These are phyloP conservation scores for Toxoplasma gondii DNA, from an alignment of 169 alveolate genomes.

Conservation along the genomic window DNA sequence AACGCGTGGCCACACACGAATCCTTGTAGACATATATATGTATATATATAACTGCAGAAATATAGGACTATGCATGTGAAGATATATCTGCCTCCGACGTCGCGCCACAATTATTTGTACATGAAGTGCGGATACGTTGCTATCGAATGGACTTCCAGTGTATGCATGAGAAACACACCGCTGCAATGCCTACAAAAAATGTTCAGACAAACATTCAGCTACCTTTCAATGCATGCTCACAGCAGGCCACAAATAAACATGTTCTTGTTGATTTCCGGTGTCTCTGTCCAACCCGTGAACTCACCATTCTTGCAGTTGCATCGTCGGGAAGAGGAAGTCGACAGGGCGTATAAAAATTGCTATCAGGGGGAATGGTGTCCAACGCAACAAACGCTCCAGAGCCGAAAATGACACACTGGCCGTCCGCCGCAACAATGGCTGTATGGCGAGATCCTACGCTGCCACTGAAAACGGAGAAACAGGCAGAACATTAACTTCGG, in stretches of 20 bases:
- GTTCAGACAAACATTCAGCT: too few species aligned
- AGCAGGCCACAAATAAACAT: too few species aligned
- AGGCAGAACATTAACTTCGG: too few species aligned
- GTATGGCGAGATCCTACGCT: conserved; percentile 67
- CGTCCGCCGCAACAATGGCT: conserved; percentile 63
- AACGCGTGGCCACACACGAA: too few species aligned
- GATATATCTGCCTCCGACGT: background rate
- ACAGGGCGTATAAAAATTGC: conserved; percentile 68
- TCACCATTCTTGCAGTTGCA: conserved; percentile 47
- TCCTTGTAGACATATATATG: background rate
- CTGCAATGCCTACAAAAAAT: too few species aligned
- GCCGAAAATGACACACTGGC: conserved; percentile 68
- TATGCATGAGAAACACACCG: too few species aligned
- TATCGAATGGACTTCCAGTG: too few species aligned
- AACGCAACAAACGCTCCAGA: conserved; percentile 63
- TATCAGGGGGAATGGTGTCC: conserved; percentile 53
- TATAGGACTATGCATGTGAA: background rate
- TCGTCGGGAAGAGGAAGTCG: conserved; percentile 47
- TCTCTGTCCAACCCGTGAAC: background rate
- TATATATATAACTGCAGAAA: background rate
- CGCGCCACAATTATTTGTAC: too few species aligned
- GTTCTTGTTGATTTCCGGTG: too few species aligned
- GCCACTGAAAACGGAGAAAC: conserved; percentile 30
- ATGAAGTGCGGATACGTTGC: too few species aligned
- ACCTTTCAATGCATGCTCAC: too few species aligned